Conservation (phyloP, 257 asterid genomes). For the Ajuga chamaepitys region DNA sequence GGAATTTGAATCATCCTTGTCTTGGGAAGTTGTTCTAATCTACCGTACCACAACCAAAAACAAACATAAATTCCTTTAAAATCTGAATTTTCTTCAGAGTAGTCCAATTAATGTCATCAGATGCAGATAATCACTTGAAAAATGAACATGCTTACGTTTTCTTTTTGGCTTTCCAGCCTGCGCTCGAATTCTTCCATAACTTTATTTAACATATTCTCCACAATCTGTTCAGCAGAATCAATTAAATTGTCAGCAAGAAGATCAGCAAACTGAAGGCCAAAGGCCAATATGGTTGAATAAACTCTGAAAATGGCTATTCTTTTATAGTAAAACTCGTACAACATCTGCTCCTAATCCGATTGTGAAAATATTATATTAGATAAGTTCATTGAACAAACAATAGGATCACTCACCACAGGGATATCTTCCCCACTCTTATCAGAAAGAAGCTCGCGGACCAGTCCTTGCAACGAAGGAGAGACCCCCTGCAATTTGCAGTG, state of each 20-base stretch:
- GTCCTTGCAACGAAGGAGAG: conserved; percentile 38
- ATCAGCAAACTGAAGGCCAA: not conserved
- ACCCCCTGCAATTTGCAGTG: conserved; percentile 36
- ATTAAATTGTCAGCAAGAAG: conserved; percentile 10
- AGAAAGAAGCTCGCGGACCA: conserved; percentile 50
- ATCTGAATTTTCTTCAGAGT: not conserved
- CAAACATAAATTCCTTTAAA: not conserved
- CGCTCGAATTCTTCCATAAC: conserved; percentile 77
- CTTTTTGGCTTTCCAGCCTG: conserved; percentile 37
- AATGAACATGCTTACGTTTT: conserved; percentile 36
- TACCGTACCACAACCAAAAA: conserved; percentile 10
- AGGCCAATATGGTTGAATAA: not conserved
- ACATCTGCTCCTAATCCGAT: too few species aligned
- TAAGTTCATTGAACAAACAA: not conserved
- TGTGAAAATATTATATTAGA: too few species aligned
- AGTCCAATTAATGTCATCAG: not conserved
- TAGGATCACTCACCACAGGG: conserved; percentile 52
- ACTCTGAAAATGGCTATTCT: not conserved
- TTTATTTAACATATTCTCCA: conserved; percentile 56
- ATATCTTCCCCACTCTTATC: conserved; percentile 73
- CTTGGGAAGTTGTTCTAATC: conserved; percentile 25
- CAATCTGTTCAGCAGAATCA: conserved; percentile 46
- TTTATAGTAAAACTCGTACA: not conserved
- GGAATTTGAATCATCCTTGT: conserved; percentile 19
- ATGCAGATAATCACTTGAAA: not conserved